Conservation (phyloP, 345 rosid species). For the Aegle marmelos region DNA sequence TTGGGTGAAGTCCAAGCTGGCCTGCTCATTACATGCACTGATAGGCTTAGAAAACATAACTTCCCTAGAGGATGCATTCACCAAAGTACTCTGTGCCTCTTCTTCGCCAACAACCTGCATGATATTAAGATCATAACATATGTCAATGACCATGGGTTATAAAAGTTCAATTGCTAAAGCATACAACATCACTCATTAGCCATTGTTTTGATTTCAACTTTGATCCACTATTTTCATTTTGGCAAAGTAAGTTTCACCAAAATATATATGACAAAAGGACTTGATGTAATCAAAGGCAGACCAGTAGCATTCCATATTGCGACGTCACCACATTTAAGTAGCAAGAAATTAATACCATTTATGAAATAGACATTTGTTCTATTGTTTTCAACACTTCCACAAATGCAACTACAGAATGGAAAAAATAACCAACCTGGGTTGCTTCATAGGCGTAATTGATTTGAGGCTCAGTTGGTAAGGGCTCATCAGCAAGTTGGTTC, state of each 20-base stretch:
- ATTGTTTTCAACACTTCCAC: not conserved
- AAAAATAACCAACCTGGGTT: conserved; percentile 34
- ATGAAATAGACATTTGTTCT: not conserved
- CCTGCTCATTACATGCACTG: conserved; percentile 11
- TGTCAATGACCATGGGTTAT: not conserved
- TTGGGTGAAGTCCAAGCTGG: conserved; percentile 27
- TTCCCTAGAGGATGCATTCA: conserved; percentile 31
- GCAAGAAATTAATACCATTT: not conserved
- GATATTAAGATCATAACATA: conserved; percentile 3
- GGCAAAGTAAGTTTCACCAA: not conserved
- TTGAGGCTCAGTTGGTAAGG: conserved; percentile 23
- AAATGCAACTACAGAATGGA: not conserved
- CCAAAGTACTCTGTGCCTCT: conserved; percentile 39
- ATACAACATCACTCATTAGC: not conserved
- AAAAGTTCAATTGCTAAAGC: not conserved
- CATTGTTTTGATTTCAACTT: not conserved
- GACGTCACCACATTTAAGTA: not conserved
- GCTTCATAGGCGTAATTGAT: not conserved
- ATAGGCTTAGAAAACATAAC: conserved; percentile 25
- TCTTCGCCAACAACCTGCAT: conserved; percentile 32
- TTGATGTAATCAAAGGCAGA: not conserved
- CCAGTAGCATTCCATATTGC: not conserved
- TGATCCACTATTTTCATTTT: not conserved
- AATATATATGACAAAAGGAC: not conserved
- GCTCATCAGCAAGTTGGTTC: conserved; percentile 35